Base-by-base conservation (phyloP, 345 rosid genomes). In the Orychophragmus violaceus region DNA sequence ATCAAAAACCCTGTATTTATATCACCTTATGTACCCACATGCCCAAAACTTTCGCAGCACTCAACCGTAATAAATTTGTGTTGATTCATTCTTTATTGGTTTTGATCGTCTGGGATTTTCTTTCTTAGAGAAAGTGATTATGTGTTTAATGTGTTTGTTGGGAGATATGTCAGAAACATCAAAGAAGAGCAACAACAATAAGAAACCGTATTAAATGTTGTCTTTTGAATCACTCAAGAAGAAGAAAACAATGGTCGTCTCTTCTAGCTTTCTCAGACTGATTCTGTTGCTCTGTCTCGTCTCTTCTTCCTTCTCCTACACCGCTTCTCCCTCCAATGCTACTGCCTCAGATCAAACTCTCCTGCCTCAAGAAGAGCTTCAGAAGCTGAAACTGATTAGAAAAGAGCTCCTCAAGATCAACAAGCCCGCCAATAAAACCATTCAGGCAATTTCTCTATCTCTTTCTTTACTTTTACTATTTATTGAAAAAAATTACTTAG, bases 381-480 rank as follows among this genome's bases (percentile, higher is more conserved):
- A 16, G 50, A 87, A 80, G 84, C 58, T 91, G 62, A 82, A 70
- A 74, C 37, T 74, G n/a, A 80, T 88, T 48, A 85, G 82, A 77
- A 45, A 83, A 33, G 88, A 77, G 60, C 96, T 94, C 23, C 60
- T 66, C 16, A 90, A 80, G 80, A 83, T 94, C 80, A 94, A 90
- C 89, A 94, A 91, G 76, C 91, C 95, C 8, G 70, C 93, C 10
- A 65, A 85, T 56, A 85, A 86, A 85, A 87, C 96, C 45, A 84
- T 92, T 73, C 89, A 86, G 89, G 98, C 56, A 83, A 68, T 8
- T 62, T 22, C 29, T 42, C 53, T 56, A 14, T 41, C 46, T n/a
- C n/a, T n/a, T n/a, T n/a, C n/a, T n/a, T n/a, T n/a, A n/a, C n/a
- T n/a, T n/a, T n/a, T n/a, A n/a, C n/a, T n/a, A n/a, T n/a, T n/a